Evolutionary conservation across 495 filamentous ascomycete genomes (phyloP).

Genomic region (Daldinia caldariorum): DNA sequence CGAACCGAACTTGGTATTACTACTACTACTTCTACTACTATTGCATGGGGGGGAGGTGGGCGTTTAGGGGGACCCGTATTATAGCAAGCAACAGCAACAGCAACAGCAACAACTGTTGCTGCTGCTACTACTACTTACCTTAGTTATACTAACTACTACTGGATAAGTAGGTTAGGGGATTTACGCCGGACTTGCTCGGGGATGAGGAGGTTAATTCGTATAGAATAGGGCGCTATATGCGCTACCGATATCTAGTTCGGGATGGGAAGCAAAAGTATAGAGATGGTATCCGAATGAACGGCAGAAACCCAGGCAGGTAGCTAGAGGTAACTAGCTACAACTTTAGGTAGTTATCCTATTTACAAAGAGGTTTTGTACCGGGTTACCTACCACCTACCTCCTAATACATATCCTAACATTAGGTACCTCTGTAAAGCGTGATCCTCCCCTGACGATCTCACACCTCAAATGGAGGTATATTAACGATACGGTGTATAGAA

Average conservation of each 20-base stretch:
- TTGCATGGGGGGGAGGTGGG: no score
- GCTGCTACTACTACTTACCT: no score
- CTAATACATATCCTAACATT: not conserved
- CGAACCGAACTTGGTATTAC: not conserved
- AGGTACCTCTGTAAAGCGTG: not conserved
- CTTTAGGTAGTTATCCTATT: not conserved
- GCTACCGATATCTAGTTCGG: not conserved
- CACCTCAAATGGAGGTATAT: no score
- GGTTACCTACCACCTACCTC: not conserved
- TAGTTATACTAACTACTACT: conserved; percentile 4
- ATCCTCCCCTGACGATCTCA: no score
- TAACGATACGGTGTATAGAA: no score
- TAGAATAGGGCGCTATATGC: not conserved
- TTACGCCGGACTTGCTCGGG: conserved; percentile 3
- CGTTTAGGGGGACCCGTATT: no score
- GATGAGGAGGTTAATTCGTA: not conserved
- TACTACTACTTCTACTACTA: not conserved
- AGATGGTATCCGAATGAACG: conserved; percentile 15
- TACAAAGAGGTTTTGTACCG: not conserved
- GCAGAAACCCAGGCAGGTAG: conserved; percentile 12
- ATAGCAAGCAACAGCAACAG: no score
- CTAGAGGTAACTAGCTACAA: not conserved
- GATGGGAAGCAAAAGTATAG: conserved; percentile 3
- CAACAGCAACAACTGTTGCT: no score
- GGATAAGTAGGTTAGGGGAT: conserved; percentile 12